These are phyloP conservation scores for Cyberlindnera sargentensis DNA, from an alignment of 805 yeast genomes.

Conservation along the genomic window DNA sequence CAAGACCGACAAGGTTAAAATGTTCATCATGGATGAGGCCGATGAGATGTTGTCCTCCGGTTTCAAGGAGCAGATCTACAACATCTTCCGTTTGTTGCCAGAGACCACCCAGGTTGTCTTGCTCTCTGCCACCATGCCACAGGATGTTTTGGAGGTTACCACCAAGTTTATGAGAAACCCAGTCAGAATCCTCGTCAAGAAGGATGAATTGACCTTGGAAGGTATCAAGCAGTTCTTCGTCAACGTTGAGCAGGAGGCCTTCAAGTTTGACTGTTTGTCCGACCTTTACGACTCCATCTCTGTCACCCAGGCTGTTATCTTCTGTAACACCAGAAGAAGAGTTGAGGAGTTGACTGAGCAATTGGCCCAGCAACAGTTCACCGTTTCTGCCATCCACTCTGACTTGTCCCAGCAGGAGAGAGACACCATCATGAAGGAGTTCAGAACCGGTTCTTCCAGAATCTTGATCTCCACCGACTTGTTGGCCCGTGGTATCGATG, in stretches of 20 bases:
- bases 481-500: slow-evolving; percentile 97
- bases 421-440: slow-evolving; percentile 92
- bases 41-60: slow-evolving; percentile 94
- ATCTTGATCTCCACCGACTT: slow-evolving; percentile 90
- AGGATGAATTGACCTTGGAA: slow-evolving; percentile 92
- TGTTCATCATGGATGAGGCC: slow-evolving; percentile 96
- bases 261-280: slow-evolving; percentile 90
- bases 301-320: slow-evolving; percentile 94
- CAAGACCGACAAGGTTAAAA: slow-evolving; percentile 76
- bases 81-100: slow-evolving; percentile 85
- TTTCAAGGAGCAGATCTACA: slow-evolving; percentile 92
- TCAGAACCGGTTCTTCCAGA: slow-evolving; percentile 90
- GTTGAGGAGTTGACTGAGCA: slow-evolving; percentile 83
- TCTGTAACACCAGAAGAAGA: slow-evolving; percentile 92
- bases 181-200: slow-evolving; percentile 86
- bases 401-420: slow-evolving; percentile 93
- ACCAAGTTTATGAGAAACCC: slow-evolving; percentile 93
- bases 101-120: slow-evolving; percentile 89
- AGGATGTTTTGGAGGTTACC: slow-evolving; percentile 86
- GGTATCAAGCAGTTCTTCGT: slow-evolving; percentile 92
- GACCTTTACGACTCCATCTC: slow-evolving; percentile 94
- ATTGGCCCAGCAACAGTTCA: slow-evolving; percentile 72
- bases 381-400: slow-evolving; percentile 93
- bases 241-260: slow-evolving; percentile 87
- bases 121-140: slow-evolving; percentile 91